A percentile compares a stretch with the other conserved stretches of the same genome.
These are phyloP conservation scores for Aspergillus baeticus DNA, from an alignment of 495 filamentous ascomycete species.

Conservation along the genomic window DNA sequence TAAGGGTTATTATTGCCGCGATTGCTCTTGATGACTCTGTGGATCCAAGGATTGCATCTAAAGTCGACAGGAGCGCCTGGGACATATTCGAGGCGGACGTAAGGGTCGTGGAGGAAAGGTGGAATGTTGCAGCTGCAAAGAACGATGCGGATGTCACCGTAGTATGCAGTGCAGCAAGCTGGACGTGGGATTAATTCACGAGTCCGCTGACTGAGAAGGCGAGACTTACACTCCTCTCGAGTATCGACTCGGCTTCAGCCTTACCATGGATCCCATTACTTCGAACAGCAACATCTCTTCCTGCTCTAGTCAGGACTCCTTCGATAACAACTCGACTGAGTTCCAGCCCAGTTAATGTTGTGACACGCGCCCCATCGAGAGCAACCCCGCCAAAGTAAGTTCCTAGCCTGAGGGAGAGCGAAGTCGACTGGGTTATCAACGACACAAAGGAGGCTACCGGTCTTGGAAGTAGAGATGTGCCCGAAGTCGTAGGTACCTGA, in stretches of 20 bases:
- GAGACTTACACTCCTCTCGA: conserved; percentile 56
- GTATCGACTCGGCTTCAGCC: conserved; percentile 59
- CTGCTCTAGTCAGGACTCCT: conserved; percentile 64
- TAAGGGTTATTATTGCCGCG: conserved; percentile 71
- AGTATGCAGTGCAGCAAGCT: conserved; percentile 60
- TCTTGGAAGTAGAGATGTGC: conserved; percentile 63
- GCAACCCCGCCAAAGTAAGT: conserved; percentile 63
- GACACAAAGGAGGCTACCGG: conserved; percentile 70
- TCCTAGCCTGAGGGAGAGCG: conserved; percentile 68
- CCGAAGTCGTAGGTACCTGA: conserved; percentile 35
- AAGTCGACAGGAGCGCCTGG: conserved; percentile 61
- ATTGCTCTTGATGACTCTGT: conserved; percentile 81
- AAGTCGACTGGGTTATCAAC: conserved; percentile 65
- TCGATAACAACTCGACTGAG: conserved; percentile 66
- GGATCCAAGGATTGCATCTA: conserved; percentile 74
- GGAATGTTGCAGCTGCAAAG: conserved; percentile 69
- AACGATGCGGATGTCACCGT: conserved; percentile 64
- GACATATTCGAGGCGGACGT: conserved; percentile 60
- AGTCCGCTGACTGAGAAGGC: neutral
- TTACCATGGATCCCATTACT: conserved; percentile 55
- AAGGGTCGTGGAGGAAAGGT: conserved; percentile 63
- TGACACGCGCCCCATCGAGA: conserved; percentile 63
- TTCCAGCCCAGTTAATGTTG: conserved; percentile 69
- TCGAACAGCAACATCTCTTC: conserved; percentile 59
- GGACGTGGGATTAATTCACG: conserved; percentile 9